Evolutionary conservation across 2,329 filamentous ascomycete species (phyloP), one percentile per base, ranked within the genome.

Genomic region (Penicillium sp.): DNA sequence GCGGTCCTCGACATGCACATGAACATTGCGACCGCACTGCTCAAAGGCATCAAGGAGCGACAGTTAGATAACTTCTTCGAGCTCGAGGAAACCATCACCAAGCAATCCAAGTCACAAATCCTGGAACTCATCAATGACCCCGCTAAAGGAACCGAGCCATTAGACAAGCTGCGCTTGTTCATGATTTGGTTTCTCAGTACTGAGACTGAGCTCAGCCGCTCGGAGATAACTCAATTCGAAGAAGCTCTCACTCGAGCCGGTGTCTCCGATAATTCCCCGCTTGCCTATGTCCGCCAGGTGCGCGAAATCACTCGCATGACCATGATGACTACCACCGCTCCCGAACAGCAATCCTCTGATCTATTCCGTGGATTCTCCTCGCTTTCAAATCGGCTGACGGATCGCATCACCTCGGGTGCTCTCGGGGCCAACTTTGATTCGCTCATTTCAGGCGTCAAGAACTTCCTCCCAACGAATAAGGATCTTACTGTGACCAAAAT

Each of bases 401-500:
- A 96, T 70, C 87, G 90, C 19, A 86, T 99, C 67, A 95, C 95
- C 67, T 92, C 95, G 57, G 90, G 89, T 28, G 89, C 95, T 14
- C 83, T 92, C 1, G 81, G 83, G 41, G 82, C 85, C 50, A 97
- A 97, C 68, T 89, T 99, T 64, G 93, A 97, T 69, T 92, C 87
- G 27, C 81, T 99, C 36, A 91, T 97, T 54, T 92, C 89, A 5
- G 92, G 92, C 36, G 92, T 99, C 65, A 99, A 97, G 74, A 97
- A 95, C 72, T 95, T 99, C 72, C 76, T 99, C n/a, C 93, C 95
- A 0, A 89, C 84, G 12, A 95, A 99, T 73, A 89, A 91, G 62
- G 95, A 99, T 66, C 80, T 97, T 9, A 97, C 93, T 0, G 82
- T 99, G 45, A 99, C 95, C 49, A 97, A 97, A 73, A 96, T 99